phyloP scores from a whole-genome alignment of 1,284 basidiomycete genomes.

The Malassezia vespertilionis region DNA sequence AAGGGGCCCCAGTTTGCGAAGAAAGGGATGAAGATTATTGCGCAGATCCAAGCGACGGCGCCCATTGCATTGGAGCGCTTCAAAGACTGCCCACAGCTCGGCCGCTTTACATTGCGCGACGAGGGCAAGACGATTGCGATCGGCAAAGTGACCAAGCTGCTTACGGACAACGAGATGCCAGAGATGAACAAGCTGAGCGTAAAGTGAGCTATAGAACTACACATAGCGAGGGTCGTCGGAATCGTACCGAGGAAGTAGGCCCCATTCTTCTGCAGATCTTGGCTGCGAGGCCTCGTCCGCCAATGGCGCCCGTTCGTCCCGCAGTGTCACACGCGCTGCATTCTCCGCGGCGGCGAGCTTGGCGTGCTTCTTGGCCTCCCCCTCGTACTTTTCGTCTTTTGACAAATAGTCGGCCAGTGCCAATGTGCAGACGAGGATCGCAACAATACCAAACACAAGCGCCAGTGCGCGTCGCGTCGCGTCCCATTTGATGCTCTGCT shows the following conservation, averaged over 20 bases:
- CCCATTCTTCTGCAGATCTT: slow-evolving; percentile 18
- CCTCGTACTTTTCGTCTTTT: slow-evolving; percentile 22
- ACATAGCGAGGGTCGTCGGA: slow-evolving; percentile 12
- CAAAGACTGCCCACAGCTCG: slow-evolving; percentile 45
- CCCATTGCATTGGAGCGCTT: slow-evolving; percentile 43
- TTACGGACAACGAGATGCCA: slow-evolving; percentile 29
- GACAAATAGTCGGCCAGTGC: slow-evolving; percentile 41
- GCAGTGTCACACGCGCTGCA: neutral
- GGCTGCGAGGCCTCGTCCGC: slow-evolving; percentile 4
- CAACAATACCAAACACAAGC: slow-evolving; percentile 43
- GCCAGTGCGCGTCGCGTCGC: slow-evolving; percentile 39
- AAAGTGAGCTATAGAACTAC: slow-evolving; percentile 5
- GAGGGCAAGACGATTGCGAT: slow-evolving; percentile 45
- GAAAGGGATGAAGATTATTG: slow-evolving; percentile 47
- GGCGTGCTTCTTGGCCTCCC: neutral
- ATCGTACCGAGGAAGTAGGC: slow-evolving; percentile 14
- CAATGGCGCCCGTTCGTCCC: neutral
- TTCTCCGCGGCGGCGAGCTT: neutral
- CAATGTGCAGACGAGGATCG: slow-evolving; percentile 40
- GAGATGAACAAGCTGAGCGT: slow-evolving; percentile 31
- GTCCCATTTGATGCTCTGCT: slow-evolving; percentile 47
- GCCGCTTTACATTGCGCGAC: slow-evolving; percentile 45
- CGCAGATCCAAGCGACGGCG: slow-evolving; percentile 39
- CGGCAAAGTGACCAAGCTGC: slow-evolving; percentile 44
- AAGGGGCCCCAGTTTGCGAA: slow-evolving; percentile 42